These are phyloP conservation scores for Salix udensis DNA, from an alignment of 345 rosid genomes.

Conservation along the genomic window DNA sequence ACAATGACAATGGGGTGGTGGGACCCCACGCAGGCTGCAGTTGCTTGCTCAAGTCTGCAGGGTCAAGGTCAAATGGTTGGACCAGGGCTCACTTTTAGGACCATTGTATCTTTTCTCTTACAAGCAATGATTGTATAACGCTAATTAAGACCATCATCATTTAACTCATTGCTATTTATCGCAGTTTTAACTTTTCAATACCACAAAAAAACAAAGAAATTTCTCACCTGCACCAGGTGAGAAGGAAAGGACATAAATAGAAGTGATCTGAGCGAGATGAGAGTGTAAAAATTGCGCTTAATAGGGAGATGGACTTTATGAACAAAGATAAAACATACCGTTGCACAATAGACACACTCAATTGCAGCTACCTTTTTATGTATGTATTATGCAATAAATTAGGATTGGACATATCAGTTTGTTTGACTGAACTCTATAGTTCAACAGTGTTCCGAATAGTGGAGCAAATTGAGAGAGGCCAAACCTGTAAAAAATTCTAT, in stretches of 20 bases:
- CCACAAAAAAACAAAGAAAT: background rate
- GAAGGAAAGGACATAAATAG: background rate
- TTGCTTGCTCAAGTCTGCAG: background rate
- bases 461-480: background rate
- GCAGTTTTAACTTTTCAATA: background rate
- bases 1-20: background rate
- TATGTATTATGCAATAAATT: background rate
- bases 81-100: constrained; percentile 9
- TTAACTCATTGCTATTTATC: background rate
- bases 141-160: background rate
- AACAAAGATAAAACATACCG: too few species aligned
- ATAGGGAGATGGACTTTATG: background rate
- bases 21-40: constrained; percentile 21
- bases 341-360: too few species aligned
- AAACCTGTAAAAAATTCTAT: background rate
- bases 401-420: background rate
- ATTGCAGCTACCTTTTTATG: background rate
- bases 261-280: too few species aligned
- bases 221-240: too few species aligned
- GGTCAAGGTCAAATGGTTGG: constrained; percentile 19
- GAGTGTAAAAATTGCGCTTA: background rate
- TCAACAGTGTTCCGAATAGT: background rate
- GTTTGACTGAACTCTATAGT: background rate
- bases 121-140: background rate
- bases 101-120: constrained; percentile 6